A percentile compares a stretch with the other conserved stretches of the same genome.
Conservation (phyloP, 2,329 filamentous ascomycete species). For the Trichothecium roseum region DNA sequence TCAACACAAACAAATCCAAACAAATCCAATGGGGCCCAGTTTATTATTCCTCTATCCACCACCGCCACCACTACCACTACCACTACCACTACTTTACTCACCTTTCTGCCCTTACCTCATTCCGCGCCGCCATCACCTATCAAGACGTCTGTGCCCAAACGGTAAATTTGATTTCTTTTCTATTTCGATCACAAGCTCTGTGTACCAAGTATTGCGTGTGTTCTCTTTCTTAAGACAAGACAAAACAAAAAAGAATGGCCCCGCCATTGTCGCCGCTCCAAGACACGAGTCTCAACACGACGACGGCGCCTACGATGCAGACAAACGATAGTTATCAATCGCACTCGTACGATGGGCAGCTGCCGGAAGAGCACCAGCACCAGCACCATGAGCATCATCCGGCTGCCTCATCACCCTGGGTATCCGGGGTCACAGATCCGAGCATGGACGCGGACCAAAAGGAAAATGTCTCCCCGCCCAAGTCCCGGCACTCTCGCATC, state of each 20-base stretch:
- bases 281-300: slow-evolving; percentile 1
- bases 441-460: slow-evolving; percentile 20
- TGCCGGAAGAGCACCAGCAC: slow-evolving; percentile 7
- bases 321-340: slow-evolving; percentile 24
- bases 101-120: too few relatives aligned
- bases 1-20: too few relatives aligned
- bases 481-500: slow-evolving; percentile 42
- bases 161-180: too few relatives aligned
- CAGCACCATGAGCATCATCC: slow-evolving; percentile 6
- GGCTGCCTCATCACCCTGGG: slow-evolving; percentile 16
- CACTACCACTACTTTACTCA: too few relatives aligned
- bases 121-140: too few relatives aligned
- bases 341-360: slow-evolving; percentile 13
- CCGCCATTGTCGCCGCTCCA: slow-evolving; percentile 2
- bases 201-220: too few relatives aligned
- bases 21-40: too few relatives aligned
- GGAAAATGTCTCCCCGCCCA: slow-evolving; percentile 37
- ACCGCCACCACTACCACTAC: too few relatives aligned
- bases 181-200: too few relatives aligned
- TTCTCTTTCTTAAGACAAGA: too few relatives aligned
- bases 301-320: slow-evolving; percentile 12
- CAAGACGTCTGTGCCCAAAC: too few relatives aligned
- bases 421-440: slow-evolving; percentile 20
- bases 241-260: slow-evolving; percentile 2
- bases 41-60: too few relatives aligned